Conservation (phyloP, 225 moss, liverwort and hornwort species). For the Antitrichia curtipendula region DNA sequence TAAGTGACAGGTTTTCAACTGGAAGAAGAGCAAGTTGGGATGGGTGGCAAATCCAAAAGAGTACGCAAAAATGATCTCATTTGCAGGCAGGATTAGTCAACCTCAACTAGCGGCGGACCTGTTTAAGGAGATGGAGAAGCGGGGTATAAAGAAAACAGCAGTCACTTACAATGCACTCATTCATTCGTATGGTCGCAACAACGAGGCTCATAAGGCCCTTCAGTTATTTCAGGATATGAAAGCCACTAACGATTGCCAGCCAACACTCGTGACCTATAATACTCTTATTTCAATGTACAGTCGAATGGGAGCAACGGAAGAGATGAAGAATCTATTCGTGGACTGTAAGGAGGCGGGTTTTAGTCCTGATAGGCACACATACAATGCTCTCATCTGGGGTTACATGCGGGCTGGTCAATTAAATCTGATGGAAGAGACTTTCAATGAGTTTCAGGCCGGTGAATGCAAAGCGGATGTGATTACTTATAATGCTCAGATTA, state of each 20-base stretch:
- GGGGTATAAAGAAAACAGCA: slow-evolving; percentile 58
- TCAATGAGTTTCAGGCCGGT: slow-evolving; percentile 42
- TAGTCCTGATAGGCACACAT: slow-evolving; percentile 79
- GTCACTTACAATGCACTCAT: slow-evolving; percentile 83
- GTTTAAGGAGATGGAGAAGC: slow-evolving; percentile 68
- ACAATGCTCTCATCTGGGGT: slow-evolving; percentile 93
- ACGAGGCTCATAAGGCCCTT: slow-evolving; percentile 51
- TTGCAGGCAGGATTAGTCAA: slow-evolving; percentile 74
- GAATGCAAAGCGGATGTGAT: slow-evolving; percentile 86
- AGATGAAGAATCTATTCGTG: slow-evolving; percentile 56
- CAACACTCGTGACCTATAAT: slow-evolving; percentile 89
- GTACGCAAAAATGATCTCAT: slow-evolving; percentile 97
- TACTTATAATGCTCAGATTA: slow-evolving; percentile 86
- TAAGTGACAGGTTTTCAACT: slow-evolving; percentile 72
- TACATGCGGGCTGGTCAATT: slow-evolving; percentile 73
- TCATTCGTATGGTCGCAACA: slow-evolving; percentile 78
- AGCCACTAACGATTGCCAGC: slow-evolving; percentile 63
- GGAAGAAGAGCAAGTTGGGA: slow-evolving; percentile 83
- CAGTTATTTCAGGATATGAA: slow-evolving; percentile 64
- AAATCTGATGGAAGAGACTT: slow-evolving; percentile 67
- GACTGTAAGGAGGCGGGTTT: slow-evolving; percentile 70
- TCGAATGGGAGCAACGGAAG: slow-evolving; percentile 50
- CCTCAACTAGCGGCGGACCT: slow-evolving; percentile 54
- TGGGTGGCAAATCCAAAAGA: slow-evolving; percentile 70
- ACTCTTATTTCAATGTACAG: slow-evolving; percentile 96